Conservation (phyloP, 2,329 filamentous ascomycete species). For the Dactylonectria macrodidyma region DNA sequence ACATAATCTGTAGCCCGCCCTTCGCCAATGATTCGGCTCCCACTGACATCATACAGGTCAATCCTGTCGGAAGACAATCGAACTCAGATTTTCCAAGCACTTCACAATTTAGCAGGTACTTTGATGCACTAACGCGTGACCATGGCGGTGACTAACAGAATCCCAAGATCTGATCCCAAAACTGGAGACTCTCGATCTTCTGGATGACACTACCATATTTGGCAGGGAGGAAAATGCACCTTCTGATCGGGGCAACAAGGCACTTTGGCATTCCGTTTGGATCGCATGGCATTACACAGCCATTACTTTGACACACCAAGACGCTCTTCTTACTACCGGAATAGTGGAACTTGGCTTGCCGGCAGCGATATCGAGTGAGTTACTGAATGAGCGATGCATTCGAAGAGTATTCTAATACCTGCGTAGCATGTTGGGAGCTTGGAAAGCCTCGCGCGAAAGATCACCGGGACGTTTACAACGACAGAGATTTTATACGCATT, state of each 20-base stretch:
- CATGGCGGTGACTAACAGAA: not conserved
- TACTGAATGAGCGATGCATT: rapidly evolving
- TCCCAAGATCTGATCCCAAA: slow-evolving; percentile 26
- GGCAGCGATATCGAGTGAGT: slow-evolving; percentile 26
- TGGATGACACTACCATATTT: slow-evolving; percentile 21
- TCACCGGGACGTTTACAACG: slow-evolving; percentile 27
- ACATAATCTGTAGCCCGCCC: slow-evolving; percentile 16
- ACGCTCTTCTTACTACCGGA: slow-evolving; percentile 27
- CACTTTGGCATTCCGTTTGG: slow-evolving; percentile 31
- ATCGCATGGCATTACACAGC: slow-evolving; percentile 31
- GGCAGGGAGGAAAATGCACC: slow-evolving; percentile 11
- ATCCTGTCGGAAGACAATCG: slow-evolving; percentile 31
- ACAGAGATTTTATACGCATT: slow-evolving; percentile 27
- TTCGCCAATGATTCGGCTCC: rapidly evolving
- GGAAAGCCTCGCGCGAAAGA: slow-evolving; percentile 30
- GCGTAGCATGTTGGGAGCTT: slow-evolving; percentile 25
- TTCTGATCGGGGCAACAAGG: slow-evolving; percentile 14
- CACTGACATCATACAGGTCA: slow-evolving; percentile 9
- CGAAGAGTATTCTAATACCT: not conserved
- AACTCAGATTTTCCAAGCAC: slow-evolving; percentile 25
- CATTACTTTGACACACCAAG: slow-evolving; percentile 30
- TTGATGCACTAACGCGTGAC: not conserved
- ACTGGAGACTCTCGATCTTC: slow-evolving; percentile 17
- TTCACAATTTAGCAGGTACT: slow-evolving; percentile 27
- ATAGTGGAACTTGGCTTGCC: slow-evolving; percentile 28